Percentiles rank a stretch among this genome's conserved stretches.
phyloP scores from a whole-genome alignment of 768 basidiomycete genomes.

The Scleroderma citrinum region DNA sequence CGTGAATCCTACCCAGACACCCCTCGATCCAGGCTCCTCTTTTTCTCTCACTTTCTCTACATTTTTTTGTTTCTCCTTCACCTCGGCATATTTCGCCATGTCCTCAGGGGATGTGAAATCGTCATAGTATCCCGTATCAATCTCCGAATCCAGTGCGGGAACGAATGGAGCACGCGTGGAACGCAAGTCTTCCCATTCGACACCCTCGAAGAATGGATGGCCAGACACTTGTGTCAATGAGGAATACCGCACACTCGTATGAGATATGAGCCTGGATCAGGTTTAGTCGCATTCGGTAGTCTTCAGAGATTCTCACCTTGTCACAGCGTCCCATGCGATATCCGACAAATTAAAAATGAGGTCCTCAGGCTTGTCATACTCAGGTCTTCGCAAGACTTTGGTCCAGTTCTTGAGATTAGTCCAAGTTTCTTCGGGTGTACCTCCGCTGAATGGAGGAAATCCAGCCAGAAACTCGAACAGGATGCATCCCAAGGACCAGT shows the following conservation, averaged over 20 bases:
- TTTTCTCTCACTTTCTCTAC: slow-evolving; percentile 90
- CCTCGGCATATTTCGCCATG: slow-evolving; percentile 99
- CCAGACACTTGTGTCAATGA: slow-evolving; percentile 64
- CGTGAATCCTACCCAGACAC: slow-evolving; percentile 90
- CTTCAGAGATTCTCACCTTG: slow-evolving; percentile 44
- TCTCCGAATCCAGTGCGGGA: slow-evolving; percentile 88
- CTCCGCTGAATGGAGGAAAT: slow-evolving; percentile 96
- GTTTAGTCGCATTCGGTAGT: slow-evolving; percentile 1
- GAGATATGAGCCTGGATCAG: slow-evolving; percentile 69
- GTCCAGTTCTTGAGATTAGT: slow-evolving; percentile 98
- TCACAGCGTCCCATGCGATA: slow-evolving; percentile 91
- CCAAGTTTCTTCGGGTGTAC: slow-evolving; percentile 97
- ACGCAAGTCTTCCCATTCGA: slow-evolving; percentile 78
- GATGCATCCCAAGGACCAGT: slow-evolving; percentile 98
- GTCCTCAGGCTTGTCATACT: slow-evolving; percentile 95
- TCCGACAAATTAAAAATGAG: slow-evolving; percentile 94
- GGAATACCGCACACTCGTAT: slow-evolving; percentile 73
- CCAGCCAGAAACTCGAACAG: slow-evolving; percentile 96
- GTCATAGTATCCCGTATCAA: slow-evolving; percentile 94
- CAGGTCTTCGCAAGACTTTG: slow-evolving; percentile 83
- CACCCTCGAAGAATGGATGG: slow-evolving; percentile 78
- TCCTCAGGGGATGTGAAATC: slow-evolving; percentile 85
- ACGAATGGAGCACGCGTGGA: slow-evolving; percentile 81
- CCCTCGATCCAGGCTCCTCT: slow-evolving; percentile 63
- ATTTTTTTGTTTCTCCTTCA: slow-evolving; percentile 93